A percentile compares a stretch with the other conserved stretches of the same genome.
phyloP scores from a whole-genome alignment of 139 green algal species.

The Chlamydomonas schloesseri region DNA sequence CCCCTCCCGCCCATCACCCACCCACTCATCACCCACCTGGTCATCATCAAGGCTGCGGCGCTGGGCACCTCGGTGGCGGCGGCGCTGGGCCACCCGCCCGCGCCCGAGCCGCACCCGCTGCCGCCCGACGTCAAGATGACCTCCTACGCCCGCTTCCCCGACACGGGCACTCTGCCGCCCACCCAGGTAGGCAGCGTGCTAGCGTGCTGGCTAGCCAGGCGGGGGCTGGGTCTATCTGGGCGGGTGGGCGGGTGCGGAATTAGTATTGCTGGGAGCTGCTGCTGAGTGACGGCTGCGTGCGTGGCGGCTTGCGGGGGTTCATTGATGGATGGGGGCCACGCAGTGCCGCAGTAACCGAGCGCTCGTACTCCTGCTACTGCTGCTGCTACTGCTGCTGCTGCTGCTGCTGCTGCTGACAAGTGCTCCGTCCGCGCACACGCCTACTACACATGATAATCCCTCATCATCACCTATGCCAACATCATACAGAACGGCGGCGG shows the following conservation, averaged over 20 bases:
- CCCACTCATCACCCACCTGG: too few species aligned
- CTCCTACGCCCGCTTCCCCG: constrained; percentile 19
- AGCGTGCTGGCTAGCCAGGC: too few species aligned
- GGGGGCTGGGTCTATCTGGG: background rate
- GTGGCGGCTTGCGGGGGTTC: background rate
- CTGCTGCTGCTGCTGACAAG: too few species aligned
- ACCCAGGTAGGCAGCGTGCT: too few species aligned
- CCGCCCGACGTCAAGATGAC: constrained; percentile 10
- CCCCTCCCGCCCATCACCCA: too few species aligned
- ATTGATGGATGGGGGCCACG: too few species aligned
- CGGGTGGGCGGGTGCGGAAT: background rate
- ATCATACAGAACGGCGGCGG: background rate
- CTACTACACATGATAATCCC: too few species aligned
- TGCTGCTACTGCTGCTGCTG: too few species aligned
- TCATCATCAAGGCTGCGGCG: too few species aligned
- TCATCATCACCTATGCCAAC: background rate
- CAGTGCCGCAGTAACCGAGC: too few species aligned
- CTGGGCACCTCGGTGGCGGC: background rate
- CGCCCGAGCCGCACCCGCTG: background rate
- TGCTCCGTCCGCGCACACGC: too few species aligned
- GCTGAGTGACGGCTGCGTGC: background rate
- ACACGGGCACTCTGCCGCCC: constrained; percentile 12
- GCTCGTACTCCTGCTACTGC: too few species aligned
- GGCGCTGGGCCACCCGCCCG: constrained; percentile 11
- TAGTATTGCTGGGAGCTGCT: background rate